phyloP scores from a whole-genome alignment of 1,284 basidiomycete species.

The Ceratobasidium sp. region DNA sequence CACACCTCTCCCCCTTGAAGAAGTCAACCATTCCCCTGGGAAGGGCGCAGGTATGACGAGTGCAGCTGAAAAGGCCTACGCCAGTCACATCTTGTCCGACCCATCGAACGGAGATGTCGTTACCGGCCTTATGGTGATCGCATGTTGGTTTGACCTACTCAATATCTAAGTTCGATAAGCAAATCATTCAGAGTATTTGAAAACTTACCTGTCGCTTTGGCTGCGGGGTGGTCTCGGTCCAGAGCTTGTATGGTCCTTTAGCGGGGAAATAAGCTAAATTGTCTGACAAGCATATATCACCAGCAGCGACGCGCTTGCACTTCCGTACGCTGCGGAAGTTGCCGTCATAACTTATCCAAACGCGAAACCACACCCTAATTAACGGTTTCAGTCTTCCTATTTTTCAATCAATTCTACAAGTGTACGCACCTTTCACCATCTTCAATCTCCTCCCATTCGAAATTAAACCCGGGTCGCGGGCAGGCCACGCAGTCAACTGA shows the following conservation, averaged over 20 bases:
- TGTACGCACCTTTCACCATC: not conserved
- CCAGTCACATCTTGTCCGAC: conserved; percentile 16
- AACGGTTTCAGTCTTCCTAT: not conserved
- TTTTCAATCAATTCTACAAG: too few species aligned
- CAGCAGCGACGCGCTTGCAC: not conserved
- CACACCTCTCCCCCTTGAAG: conserved; percentile 14
- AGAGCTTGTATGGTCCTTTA: conserved; percentile 3
- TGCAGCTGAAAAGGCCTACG: conserved; percentile 5
- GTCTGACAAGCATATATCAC: conserved; percentile 12
- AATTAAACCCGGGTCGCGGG: conserved; percentile 26
- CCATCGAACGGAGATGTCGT: not conserved
- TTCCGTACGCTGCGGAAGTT: conserved; percentile 11
- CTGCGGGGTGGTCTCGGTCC: not conserved
- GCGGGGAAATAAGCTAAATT: not conserved
- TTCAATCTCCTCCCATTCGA: not conserved
- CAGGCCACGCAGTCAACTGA: conserved; percentile 20
- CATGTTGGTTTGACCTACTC: not conserved
- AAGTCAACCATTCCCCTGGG: conserved; percentile 10
- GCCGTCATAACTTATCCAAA: conserved; percentile 10
- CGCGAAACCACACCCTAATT: not conserved
- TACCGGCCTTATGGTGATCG: conserved; percentile 19
- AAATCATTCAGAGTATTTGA: not conserved
- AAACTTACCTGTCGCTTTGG: conserved; percentile 1
- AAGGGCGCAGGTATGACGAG: conserved; percentile 8
- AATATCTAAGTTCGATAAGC: not conserved